These are phyloP conservation scores for Reutealis trisperma DNA, from an alignment of 345 rosid genomes.

Conservation along the genomic window DNA sequence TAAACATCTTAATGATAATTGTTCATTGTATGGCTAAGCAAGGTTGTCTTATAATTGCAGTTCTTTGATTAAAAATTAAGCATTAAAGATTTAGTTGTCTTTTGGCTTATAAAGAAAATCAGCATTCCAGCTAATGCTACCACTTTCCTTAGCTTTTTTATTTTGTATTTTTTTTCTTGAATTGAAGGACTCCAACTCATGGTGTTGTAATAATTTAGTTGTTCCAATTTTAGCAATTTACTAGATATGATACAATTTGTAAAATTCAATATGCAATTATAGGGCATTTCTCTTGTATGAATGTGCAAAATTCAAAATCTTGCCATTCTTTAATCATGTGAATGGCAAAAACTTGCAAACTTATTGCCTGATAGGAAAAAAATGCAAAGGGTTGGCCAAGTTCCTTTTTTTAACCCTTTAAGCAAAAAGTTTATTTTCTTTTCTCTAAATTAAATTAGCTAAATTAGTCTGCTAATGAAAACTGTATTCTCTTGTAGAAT, in stretches of 20 bases:
- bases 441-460: background rate
- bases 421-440: background rate
- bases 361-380: background rate
- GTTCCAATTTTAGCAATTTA: background rate
- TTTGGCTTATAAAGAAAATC: background rate
- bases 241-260: background rate
- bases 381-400: too few relatives aligned
- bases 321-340: background rate
- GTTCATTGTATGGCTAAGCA: background rate
- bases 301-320: background rate
- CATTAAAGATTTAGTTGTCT: slow-evolving; percentile 6
- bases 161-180: background rate
- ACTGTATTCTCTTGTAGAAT: slow-evolving; percentile 51
- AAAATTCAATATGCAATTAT: background rate
- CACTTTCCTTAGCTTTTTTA: background rate
- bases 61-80: slow-evolving; percentile 19
- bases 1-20: background rate
- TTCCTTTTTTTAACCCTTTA: background rate
- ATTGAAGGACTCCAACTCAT: background rate
- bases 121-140: background rate
- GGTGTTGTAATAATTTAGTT: background rate
- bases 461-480: slow-evolving; percentile 2
- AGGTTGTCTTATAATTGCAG: background rate
- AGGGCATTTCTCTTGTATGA: background rate
- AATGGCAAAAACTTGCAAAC: background rate